These are phyloP conservation scores for Mycena crocata DNA, from an alignment of 768 basidiomycete species.

Conservation along the genomic window DNA sequence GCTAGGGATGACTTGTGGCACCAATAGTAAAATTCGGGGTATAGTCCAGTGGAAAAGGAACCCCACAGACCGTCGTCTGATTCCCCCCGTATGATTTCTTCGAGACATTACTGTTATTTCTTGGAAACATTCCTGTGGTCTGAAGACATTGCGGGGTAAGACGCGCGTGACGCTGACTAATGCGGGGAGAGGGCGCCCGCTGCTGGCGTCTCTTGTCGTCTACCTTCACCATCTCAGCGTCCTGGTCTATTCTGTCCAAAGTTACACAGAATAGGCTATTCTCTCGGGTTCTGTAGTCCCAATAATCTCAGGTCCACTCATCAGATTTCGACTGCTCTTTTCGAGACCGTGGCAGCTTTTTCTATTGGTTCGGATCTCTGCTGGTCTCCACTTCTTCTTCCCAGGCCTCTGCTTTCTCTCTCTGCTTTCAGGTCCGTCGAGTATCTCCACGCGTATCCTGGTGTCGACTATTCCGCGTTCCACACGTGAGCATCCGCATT, in stretches of 20 bases:
- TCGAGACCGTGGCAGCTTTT: slow-evolving; percentile 22
- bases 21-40: neutral
- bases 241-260: neutral
- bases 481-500: slow-evolving; percentile 27
- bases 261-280: neutral
- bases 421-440: slow-evolving; percentile 11
- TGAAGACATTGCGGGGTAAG: too few relatives aligned
- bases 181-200: neutral
- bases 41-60: too few relatives aligned
- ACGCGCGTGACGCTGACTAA: slow-evolving; percentile 5
- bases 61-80: too few relatives aligned
- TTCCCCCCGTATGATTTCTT: too few relatives aligned
- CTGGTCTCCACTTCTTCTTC: slow-evolving; percentile 27
- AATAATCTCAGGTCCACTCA: neutral
- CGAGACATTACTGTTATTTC: too few relatives aligned
- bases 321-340: slow-evolving; percentile 18
- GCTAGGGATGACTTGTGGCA: too few relatives aligned
- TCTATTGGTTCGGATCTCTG: slow-evolving; percentile 17
- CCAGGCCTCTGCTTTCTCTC: slow-evolving; percentile 20
- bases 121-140: neutral
- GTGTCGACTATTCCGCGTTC: slow-evolving; percentile 6
- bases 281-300: slow-evolving; percentile 11
- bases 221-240: neutral
- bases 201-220: slow-evolving; percentile 7
- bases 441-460: slow-evolving; percentile 27